Evolutionary conservation across 106 monocot species (phyloP).

Genomic region (Dendrobium officinale): DNA sequence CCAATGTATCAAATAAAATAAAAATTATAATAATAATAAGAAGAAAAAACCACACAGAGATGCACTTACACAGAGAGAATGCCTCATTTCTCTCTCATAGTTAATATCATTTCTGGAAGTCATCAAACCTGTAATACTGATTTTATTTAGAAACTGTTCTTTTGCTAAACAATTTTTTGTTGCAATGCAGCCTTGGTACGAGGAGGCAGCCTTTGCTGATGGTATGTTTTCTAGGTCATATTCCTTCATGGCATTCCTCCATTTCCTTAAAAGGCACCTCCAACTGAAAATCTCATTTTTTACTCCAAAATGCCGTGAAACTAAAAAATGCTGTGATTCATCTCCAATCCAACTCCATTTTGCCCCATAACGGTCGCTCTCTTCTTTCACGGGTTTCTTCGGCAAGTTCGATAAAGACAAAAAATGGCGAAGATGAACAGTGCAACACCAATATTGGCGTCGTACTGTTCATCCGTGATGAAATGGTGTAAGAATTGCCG

Average conservation of each 20-base stretch:
- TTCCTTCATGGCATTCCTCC: background rate
- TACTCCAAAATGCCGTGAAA: no score
- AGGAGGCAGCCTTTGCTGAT: conserved; percentile 1
- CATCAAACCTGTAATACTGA: background rate
- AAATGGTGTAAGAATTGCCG: no score
- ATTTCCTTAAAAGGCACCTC: background rate
- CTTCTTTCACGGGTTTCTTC: no score
- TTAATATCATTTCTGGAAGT: background rate
- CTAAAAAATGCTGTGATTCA: no score
- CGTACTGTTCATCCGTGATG: no score
- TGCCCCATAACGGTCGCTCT: no score
- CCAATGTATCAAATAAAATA: background rate
- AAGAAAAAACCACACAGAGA: background rate
- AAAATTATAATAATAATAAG: background rate
- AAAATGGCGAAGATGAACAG: no score
- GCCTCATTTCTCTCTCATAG: background rate
- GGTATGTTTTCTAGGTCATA: background rate
- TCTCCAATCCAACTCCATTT: no score
- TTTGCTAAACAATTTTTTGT: background rate
- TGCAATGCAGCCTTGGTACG: background rate
- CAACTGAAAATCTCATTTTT: no score
- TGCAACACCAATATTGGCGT: no score
- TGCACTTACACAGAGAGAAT: background rate
- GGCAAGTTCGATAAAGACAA: no score
- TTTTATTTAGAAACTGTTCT: background rate